A percentile compares a stretch with the other conserved stretches of the same genome.
Conservation (phyloP, 257 asterid species). For the Coffea canephora region DNA sequence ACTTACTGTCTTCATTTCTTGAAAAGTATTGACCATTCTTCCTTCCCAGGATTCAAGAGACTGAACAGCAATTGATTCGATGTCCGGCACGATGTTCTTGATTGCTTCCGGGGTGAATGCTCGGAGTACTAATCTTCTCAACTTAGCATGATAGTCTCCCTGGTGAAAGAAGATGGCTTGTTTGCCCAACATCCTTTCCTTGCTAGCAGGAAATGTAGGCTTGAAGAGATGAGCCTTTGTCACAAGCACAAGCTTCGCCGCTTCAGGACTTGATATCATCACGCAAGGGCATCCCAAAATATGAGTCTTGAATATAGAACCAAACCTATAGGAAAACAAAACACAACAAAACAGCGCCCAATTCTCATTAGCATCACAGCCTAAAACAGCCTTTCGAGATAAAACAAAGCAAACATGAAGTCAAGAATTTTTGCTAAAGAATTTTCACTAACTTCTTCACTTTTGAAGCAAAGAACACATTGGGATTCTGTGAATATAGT, state of each 20-base stretch:
- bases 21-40: slow-evolving; percentile 31
- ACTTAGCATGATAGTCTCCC: slow-evolving; percentile 37
- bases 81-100: slow-evolving; percentile 23
- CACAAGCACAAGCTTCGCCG: slow-evolving; percentile 38
- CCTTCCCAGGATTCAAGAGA: slow-evolving; percentile 32
- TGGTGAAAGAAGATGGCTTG: slow-evolving; percentile 49
- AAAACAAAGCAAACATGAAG: neutral
- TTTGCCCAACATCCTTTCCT: slow-evolving; percentile 44
- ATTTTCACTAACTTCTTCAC: slow-evolving; percentile 31
- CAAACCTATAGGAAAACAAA: slow-evolving; percentile 23
- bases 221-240: slow-evolving; percentile 37
- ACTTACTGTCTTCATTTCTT: slow-evolving; percentile 48
- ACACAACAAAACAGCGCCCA: neutral
- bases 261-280: slow-evolving; percentile 44
- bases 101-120: slow-evolving; percentile 40
- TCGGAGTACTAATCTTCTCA: slow-evolving; percentile 36
- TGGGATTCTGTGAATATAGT: slow-evolving; percentile 41
- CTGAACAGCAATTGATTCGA: slow-evolving; percentile 23
- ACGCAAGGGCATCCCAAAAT: slow-evolving; percentile 46
- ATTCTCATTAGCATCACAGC: neutral
- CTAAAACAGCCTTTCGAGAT: neutral
- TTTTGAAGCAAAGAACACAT: slow-evolving; percentile 37
- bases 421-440: no score
- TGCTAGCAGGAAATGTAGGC: slow-evolving; percentile 48
- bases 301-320: slow-evolving; percentile 47